These are phyloP conservation scores for Leccinum incarnatum DNA, from an alignment of 768 basidiomycete species.

Conservation along the genomic window DNA sequence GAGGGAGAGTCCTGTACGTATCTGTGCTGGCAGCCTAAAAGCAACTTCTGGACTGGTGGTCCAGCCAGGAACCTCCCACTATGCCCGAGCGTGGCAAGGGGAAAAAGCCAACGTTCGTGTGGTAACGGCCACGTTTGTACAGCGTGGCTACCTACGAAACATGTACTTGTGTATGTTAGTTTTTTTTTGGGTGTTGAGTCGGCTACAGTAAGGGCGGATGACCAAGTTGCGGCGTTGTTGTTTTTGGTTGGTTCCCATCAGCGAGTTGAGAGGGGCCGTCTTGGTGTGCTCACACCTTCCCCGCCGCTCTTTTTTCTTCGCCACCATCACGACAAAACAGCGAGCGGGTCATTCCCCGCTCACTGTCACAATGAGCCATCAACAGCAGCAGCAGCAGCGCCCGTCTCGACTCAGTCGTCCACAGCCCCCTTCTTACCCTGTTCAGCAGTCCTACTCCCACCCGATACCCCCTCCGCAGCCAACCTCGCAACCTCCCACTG, in stretches of 20 bases:
- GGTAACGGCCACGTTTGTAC: not conserved
- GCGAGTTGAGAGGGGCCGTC: not conserved
- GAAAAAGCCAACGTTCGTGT: not conserved
- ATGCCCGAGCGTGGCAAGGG: not conserved
- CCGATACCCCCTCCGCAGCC: conserved; percentile 18
- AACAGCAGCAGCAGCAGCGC: conserved; percentile 41
- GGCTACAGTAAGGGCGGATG: not conserved
- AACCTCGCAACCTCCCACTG: conserved; percentile 12
- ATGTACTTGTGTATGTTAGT: too few species aligned
- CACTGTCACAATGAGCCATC: conserved; percentile 35
- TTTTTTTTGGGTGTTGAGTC: not conserved
- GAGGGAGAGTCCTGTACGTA: too few species aligned
- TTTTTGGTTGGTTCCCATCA: conserved; percentile 9
- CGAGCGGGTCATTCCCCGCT: conserved; percentile 1
- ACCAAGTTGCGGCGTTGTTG: not conserved
- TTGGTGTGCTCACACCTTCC: not conserved
- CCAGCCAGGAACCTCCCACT: not conserved
- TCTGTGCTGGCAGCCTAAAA: not conserved
- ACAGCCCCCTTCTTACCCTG: conserved; percentile 38
- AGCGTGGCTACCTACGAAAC: not conserved
- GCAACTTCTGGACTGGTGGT: not conserved
- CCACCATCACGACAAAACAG: not conserved
- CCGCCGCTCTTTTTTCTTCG: conserved; percentile 19
- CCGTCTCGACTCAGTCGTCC: conserved; percentile 30
- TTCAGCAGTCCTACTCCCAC: conserved; percentile 24